These are phyloP conservation scores for Selenicereus undatus DNA, from an alignment of 148 eudicot species.

Conservation along the genomic window DNA sequence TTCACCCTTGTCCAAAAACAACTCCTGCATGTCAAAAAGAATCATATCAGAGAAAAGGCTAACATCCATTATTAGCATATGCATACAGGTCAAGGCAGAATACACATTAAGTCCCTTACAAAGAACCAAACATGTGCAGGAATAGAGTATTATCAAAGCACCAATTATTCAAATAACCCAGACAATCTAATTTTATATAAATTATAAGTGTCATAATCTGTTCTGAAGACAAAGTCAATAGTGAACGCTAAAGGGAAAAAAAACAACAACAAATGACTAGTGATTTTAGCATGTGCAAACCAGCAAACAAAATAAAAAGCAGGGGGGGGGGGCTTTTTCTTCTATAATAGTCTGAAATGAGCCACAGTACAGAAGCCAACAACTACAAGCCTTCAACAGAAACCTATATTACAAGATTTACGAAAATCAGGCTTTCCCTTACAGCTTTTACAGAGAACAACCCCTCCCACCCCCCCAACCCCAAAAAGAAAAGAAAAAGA, in stretches of 20 bases:
- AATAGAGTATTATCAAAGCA: no score
- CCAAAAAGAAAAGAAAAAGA: not conserved
- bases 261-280: not conserved
- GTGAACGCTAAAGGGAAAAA: not conserved
- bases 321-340: not conserved
- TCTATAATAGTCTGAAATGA: not conserved
- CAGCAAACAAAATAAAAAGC: not conserved
- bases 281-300: not conserved
- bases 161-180: not conserved
- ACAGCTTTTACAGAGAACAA: not conserved
- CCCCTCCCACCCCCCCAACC: no score
- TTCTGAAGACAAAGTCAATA: not conserved
- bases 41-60: not conserved
- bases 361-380: not conserved
- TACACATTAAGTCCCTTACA: not conserved
- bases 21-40: slow-evolving; percentile 39
- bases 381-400: not conserved
- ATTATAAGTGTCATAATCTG: not conserved
- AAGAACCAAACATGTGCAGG: not conserved
- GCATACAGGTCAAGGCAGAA: not conserved
- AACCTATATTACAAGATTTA: not conserved
- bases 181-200: not conserved
- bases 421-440: not conserved
- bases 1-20: slow-evolving; percentile 63
- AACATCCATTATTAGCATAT: not conserved